phyloP scores from a whole-genome alignment of 2,329 filamentous ascomycete genomes.

The Paecilomyces sp. region DNA sequence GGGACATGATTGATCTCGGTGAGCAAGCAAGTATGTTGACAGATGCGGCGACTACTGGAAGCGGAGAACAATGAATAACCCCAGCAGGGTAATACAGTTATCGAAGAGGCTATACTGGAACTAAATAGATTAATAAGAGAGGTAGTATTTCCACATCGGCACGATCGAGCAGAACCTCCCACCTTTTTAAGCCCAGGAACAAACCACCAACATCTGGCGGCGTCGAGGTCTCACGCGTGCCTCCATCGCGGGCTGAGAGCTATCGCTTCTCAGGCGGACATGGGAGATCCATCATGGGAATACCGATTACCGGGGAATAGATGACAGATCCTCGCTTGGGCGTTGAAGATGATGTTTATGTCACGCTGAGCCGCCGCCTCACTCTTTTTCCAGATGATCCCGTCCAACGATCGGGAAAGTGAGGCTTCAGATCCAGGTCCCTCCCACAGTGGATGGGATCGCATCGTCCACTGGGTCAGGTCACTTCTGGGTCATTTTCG shows the following conservation, averaged over 20 bases:
- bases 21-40: constrained; percentile 1
- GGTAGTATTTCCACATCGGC: not conserved
- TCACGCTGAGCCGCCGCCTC: not conserved
- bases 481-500: not conserved
- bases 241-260: not conserved
- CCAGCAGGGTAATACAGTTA: not conserved
- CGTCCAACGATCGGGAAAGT: not conserved
- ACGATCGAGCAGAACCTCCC: not conserved
- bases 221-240: not conserved
- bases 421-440: not conserved
- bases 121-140: not conserved
- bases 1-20: constrained; percentile 22
- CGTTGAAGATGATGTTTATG: not conserved
- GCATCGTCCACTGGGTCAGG: not conserved
- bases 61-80: not conserved
- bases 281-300: not conserved
- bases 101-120: not conserved
- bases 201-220: not conserved
- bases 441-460: not conserved
- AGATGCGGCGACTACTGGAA: constrained; percentile 1
- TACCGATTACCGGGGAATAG: not conserved
- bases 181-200: not conserved
- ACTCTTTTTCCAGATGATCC: not conserved
- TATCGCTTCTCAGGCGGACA: not conserved
- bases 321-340: not conserved